A percentile compares a stretch with the other conserved stretches of the same genome.
phyloP scores from a whole-genome alignment of 768 basidiomycete species.

The Tephrocybe sp. region DNA sequence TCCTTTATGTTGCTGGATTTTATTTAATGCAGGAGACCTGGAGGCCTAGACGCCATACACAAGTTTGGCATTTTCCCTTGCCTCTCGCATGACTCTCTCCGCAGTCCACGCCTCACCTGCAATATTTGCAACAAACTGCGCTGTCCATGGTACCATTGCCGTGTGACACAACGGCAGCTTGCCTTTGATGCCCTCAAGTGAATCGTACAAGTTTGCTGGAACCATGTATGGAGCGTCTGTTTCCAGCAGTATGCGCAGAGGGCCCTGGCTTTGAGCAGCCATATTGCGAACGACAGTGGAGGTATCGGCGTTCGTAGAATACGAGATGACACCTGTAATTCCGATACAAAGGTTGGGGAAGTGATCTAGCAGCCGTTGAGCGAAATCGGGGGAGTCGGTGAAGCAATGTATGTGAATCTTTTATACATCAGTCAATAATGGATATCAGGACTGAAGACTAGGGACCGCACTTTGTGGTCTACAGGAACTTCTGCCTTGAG shows the following conservation, averaged over 20 bases:
- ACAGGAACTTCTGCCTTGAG: constrained; percentile 73
- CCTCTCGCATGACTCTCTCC: constrained; percentile 55
- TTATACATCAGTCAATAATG: background rate
- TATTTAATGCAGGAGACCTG: too few species aligned
- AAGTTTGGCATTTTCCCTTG: constrained; percentile 58
- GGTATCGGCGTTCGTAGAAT: constrained; percentile 72
- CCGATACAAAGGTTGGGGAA: constrained; percentile 85
- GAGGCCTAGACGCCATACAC: constrained; percentile 52
- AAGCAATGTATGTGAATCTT: constrained; percentile 89
- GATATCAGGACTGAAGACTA: background rate
- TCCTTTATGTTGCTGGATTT: too few species aligned
- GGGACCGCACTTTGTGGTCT: constrained; percentile 53
- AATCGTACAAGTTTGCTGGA: constrained; percentile 66
- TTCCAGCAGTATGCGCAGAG: constrained; percentile 63
- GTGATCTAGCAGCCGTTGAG: constrained; percentile 62
- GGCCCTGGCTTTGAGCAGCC: constrained; percentile 23
- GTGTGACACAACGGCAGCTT: constrained; percentile 71
- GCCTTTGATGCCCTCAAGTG: constrained; percentile 51
- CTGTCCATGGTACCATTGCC: constrained; percentile 86
- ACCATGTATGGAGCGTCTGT: constrained; percentile 91
- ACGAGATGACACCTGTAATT: constrained; percentile 84
- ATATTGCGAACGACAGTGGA: constrained; percentile 61
- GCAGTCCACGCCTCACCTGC: constrained; percentile 47
- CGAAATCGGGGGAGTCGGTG: constrained; percentile 78
- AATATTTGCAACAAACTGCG: constrained; percentile 62